Percentiles rank a stretch among this genome's conserved stretches.
These are phyloP conservation scores for Saccharum spontaneum DNA, from an alignment of 176 grass and related monocot genomes.

Conservation along the genomic window DNA sequence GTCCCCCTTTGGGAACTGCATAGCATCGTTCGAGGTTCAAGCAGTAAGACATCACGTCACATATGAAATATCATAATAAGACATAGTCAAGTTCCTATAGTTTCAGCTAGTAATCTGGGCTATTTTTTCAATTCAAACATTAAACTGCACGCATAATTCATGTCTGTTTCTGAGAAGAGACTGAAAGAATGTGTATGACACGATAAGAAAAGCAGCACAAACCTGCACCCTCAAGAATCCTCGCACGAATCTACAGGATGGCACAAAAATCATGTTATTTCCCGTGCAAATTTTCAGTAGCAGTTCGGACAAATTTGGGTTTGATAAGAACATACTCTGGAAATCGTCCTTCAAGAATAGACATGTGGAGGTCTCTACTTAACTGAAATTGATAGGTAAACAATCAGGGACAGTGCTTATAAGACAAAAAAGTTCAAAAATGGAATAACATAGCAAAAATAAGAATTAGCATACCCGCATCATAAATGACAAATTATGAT, in stretches of 20 bases:
- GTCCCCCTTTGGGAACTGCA: constrained; percentile 84
- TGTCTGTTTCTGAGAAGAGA: neutral
- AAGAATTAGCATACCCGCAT: constrained; percentile 61
- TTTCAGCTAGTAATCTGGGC: neutral
- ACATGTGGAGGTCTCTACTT: constrained; percentile 84
- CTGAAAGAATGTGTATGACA: neutral
- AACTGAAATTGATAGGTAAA: constrained; percentile 52
- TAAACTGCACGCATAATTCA: neutral
- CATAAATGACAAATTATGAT: constrained; percentile 95
- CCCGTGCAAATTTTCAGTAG: neutral
- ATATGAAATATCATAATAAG: neutral
- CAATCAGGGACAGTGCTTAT: neutral
- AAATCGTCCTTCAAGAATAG: constrained; percentile 82
- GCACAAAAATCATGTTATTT: constrained; percentile 8
- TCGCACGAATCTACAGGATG: constrained; percentile 64
- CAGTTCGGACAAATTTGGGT: neutral
- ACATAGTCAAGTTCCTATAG: neutral
- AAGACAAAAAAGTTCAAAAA: neutral
- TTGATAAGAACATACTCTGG: constrained; percentile 64
- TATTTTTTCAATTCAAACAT: neutral
- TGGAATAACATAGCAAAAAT: neutral
- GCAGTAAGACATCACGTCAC: neutral
- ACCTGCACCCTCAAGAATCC: constrained; percentile 86
- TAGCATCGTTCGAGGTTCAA: neutral
- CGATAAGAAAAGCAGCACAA: constrained; percentile 12